These are phyloP conservation scores for Diaporthe helianthi DNA, from an alignment of 2,329 filamentous ascomycete genomes.

Conservation along the genomic window DNA sequence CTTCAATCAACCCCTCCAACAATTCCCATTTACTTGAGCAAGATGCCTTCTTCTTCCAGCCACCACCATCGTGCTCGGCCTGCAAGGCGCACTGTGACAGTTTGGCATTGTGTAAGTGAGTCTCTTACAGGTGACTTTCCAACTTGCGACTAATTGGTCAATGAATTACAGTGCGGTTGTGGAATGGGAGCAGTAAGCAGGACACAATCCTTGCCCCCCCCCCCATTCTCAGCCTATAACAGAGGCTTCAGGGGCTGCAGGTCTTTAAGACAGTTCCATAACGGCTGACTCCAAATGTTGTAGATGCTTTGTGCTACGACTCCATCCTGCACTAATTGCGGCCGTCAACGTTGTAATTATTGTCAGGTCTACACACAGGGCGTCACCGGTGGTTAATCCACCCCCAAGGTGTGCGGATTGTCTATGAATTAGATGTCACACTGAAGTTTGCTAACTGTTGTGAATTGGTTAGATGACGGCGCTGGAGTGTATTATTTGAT, in stretches of 20 bases:
- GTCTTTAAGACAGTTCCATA: too few species aligned
- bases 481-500: not conserved
- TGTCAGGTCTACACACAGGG: not conserved
- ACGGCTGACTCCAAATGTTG: too few species aligned
- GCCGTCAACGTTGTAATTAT: not conserved
- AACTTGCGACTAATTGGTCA: not conserved
- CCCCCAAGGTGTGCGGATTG: not conserved
- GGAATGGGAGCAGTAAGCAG: not conserved
- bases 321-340: not conserved
- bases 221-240: too few species aligned
- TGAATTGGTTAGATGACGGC: not conserved
- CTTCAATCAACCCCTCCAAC: not conserved
- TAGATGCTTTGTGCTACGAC: not conserved
- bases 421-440: not conserved
- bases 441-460: not conserved
- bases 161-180: not conserved
- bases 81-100: not conserved
- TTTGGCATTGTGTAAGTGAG: constrained; percentile 13
- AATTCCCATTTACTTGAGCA: not conserved
- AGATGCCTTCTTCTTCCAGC: constrained; percentile 3
- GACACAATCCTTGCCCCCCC: too few species aligned
- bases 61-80: not conserved
- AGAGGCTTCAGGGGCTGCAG: too few species aligned
- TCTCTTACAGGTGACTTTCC: not conserved
- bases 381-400: not conserved